Evolutionary conservation across 352 stramenopile species (phyloP), one percentile per base, ranked within the genome.

Genomic region (Phytophthora sp.): DNA sequence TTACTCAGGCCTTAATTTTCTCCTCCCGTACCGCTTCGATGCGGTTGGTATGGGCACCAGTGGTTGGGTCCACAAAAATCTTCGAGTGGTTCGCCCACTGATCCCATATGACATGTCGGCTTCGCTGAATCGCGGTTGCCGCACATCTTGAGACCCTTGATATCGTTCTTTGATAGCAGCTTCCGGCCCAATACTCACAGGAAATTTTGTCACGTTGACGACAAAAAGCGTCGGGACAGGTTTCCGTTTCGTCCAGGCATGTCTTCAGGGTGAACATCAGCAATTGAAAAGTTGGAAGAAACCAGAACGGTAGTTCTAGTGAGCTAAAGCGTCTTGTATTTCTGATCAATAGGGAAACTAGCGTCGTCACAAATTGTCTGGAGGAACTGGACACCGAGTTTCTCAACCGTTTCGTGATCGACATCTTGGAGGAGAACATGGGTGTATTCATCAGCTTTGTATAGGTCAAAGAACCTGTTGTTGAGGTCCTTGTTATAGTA

Each of bases 351-450:
- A 6, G 46, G 29, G 29, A 55, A 55, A 18, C 20, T 29, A 11
- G 46, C 46, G n/a, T 55, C 46, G 18, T 55, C 46, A 30, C 46
- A 55, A n/a, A 55, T 44, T 1, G 46, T 55, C 18, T 55, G 41
- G 2, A 55, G 18, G 29, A 55, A 54, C 29, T 54, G 29, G 6
- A 42, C 46, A 1, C 46, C 46, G 2, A 54, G 29, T 8, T 41
- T 42, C 9, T 54, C 29, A n/a, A 54, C 13, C 1, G 46, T 54
- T 5, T 29, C 5, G n/a, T 54, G 46, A 30, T 54, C 46, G 13
- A 54, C 23, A 30, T 54, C 46, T 35, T 54, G 46, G 7, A 54
- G 46, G 2, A 54, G 31, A 1, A 18, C 11, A 18, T 52, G 45
- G 3, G 45, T 52, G 26, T 52, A 26, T 2, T 21, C 45, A 11